These are phyloP conservation scores for Rozella allomycis DNA, from an alignment of 371 early-diverging fungal species.

Conservation along the genomic window DNA sequence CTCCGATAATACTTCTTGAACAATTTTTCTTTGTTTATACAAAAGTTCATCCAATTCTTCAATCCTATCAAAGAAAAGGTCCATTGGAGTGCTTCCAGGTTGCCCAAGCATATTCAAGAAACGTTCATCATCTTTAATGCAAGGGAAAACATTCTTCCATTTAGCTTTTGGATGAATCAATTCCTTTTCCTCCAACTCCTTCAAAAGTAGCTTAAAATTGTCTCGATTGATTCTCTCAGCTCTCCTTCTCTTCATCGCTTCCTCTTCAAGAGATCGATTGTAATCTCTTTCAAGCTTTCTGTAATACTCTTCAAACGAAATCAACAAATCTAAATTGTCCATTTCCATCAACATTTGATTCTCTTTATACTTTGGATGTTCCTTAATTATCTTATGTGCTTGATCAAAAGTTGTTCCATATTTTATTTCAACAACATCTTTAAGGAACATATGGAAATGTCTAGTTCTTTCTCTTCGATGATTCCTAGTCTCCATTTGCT, in stretches of 20 bases:
- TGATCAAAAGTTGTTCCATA: no score
- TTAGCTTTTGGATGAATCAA: slow-evolving; percentile 39
- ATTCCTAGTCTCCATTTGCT: no score
- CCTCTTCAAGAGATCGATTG: slow-evolving; percentile 6
- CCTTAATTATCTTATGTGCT: no score
- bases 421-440: no score
- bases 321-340: slow-evolving; percentile 52
- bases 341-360: slow-evolving; percentile 37
- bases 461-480: no score
- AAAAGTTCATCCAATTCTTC: slow-evolving; percentile 52
- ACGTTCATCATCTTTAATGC: slow-evolving; percentile 41
- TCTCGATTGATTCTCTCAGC: slow-evolving; percentile 45
- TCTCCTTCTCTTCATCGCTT: slow-evolving; percentile 13
- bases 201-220: slow-evolving; percentile 30
- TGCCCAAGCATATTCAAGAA: slow-evolving; percentile 53
- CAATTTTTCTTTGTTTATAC: slow-evolving; percentile 39
- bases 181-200: slow-evolving; percentile 24
- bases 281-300: slow-evolving; percentile 37
- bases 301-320: slow-evolving; percentile 55
- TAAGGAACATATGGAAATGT: no score
- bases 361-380: no score
- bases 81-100: slow-evolving; percentile 61
- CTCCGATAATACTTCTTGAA: slow-evolving; percentile 29
- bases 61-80: slow-evolving; percentile 72
- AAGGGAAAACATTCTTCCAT: slow-evolving; percentile 66